phyloP scores from a whole-genome alignment of 768 basidiomycete genomes.

The Erythrobasidium yunnanense region DNA sequence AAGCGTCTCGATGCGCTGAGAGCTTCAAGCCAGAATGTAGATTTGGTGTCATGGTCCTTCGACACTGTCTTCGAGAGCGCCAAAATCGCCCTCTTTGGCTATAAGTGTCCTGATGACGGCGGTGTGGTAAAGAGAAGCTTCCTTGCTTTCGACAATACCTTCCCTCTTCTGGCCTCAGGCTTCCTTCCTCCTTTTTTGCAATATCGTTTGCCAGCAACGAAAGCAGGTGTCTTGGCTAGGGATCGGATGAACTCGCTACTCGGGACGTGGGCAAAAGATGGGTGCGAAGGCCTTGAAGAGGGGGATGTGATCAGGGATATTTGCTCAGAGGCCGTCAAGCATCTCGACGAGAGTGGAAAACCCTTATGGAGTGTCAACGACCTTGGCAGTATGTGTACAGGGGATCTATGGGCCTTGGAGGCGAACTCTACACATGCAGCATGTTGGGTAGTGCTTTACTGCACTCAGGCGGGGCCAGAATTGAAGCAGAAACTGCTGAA shows the following conservation, averaged over 20 bases:
- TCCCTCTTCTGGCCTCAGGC: slow-evolving; percentile 31
- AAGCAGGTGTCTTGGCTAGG: background rate
- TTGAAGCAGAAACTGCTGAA: slow-evolving; percentile 1
- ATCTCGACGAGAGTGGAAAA: background rate
- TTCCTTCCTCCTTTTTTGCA: slow-evolving; percentile 18
- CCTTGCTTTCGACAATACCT: slow-evolving; percentile 28
- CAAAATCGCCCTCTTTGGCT: slow-evolving; percentile 22
- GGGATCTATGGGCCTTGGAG: slow-evolving; percentile 26
- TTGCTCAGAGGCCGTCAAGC: background rate
- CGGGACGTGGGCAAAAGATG: slow-evolving; percentile 24
- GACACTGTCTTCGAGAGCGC: slow-evolving; percentile 23
- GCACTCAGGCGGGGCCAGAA: slow-evolving; percentile 3
- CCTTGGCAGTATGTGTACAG: background rate
- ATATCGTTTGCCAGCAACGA: background rate
- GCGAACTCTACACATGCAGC: slow-evolving; percentile 31
- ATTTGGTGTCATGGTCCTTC: slow-evolving; percentile 3
- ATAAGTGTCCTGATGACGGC: background rate
- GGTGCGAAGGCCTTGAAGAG: slow-evolving; percentile 26
- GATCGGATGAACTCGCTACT: background rate
- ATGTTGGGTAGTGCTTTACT: slow-evolving; percentile 22
- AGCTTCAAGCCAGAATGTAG: background rate
- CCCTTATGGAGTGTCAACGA: no score
- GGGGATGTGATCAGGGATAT: slow-evolving; percentile 30
- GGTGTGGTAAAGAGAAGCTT: slow-evolving; percentile 13
- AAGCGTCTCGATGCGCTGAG: background rate